Percentiles rank a stretch among this genome's conserved stretches.
These are phyloP conservation scores for Coprinopsis cinerea DNA, from an alignment of 768 basidiomycete species.

Conservation along the genomic window DNA sequence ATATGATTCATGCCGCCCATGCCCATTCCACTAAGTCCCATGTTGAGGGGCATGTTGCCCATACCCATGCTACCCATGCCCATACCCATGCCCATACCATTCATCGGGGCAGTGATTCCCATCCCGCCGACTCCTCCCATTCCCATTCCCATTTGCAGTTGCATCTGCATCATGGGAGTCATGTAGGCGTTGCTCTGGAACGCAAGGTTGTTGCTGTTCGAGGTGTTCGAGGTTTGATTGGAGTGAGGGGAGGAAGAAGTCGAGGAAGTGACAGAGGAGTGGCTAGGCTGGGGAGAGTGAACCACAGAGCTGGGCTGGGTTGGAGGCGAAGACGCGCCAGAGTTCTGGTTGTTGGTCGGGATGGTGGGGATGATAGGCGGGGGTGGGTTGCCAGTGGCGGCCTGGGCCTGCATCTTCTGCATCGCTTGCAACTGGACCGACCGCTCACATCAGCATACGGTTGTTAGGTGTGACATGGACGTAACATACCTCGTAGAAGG, in stretches of 20 bases:
- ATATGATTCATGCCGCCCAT: constrained; percentile 13
- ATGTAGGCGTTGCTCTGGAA: constrained; percentile 40
- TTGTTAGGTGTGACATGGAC: not conserved
- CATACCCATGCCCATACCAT: constrained; percentile 44
- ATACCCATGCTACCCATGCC: constrained; percentile 43
- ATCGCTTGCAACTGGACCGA: constrained; percentile 68
- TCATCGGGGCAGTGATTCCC: constrained; percentile 7
- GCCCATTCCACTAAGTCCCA: constrained; percentile 29
- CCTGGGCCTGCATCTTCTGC: constrained; percentile 56
- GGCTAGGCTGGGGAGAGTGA: constrained; percentile 35
- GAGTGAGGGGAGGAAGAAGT: constrained; percentile 32
- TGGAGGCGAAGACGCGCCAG: constrained; percentile 33
- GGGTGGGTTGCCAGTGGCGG: constrained; percentile 22
- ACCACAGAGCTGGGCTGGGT: constrained; percentile 28
- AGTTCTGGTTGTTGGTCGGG: not conserved
- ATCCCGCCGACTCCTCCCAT: constrained; percentile 14
- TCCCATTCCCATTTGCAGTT: constrained; percentile 47
- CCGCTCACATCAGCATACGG: not conserved
- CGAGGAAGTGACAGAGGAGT: constrained; percentile 21
- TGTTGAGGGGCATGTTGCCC: not conserved
- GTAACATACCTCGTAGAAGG: constrained; percentile 74
- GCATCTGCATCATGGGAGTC: constrained; percentile 56
- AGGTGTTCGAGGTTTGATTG: constrained; percentile 47
- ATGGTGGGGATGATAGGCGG: constrained; percentile 28
- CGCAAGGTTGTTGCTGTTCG: not conserved